Base-by-base conservation (phyloP, 1,284 basidiomycete genomes). In the Tilletia walkeri region DNA sequence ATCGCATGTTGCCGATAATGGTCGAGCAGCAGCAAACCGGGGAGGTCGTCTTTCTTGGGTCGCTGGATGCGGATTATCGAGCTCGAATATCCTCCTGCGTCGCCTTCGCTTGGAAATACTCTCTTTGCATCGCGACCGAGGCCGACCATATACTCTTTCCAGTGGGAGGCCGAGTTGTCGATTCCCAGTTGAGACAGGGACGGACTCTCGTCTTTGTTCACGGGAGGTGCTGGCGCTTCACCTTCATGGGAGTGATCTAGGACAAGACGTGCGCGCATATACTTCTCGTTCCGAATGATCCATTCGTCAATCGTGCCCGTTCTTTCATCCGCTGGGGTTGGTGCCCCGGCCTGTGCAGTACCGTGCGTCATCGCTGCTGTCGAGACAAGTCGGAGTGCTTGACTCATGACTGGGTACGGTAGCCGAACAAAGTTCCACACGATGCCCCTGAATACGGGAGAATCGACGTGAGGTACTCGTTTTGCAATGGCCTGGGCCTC, bases 101-200 rank as follows among this genome's bases (percentile, higher is more conserved):
- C 16, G n/a, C 38, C 10, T 14, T 38, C 14, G 34, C 39, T 50
- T 10, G 68, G 18, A 50, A 69, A 69, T 18, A 69, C 53, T 18
- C 36, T 34, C n/a, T 16, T 66, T 16, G 59, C 68, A n/a, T 63
- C 59, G 18, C 56, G 45, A 20, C 56, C 41, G 12, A 69, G 68
- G 4, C 68, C 68, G 38, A 69, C 54, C 68, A 69, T 69, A 20
- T 36, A 69, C 30, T 50, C 6, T 45, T 65, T 34, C 68, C 68
- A 69, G 41, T 61, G 59, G 12, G 59, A 66, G 49, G n/a, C 36
- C 12, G 34, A 53, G 14, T 24, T 47, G 20, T 63, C 45, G 48
- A 66, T 39, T 24, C 59, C 48, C 45, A 56, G 53, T 47, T 50
- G 18, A n/a, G 20, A 9, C 3, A 38, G 18, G 38, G 38, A 9